Evolutionary conservation across 1,139 yeast genomes (phyloP), one percentile per base, ranked within the genome.

Genomic region (Yamadazyma dushanensis): DNA sequence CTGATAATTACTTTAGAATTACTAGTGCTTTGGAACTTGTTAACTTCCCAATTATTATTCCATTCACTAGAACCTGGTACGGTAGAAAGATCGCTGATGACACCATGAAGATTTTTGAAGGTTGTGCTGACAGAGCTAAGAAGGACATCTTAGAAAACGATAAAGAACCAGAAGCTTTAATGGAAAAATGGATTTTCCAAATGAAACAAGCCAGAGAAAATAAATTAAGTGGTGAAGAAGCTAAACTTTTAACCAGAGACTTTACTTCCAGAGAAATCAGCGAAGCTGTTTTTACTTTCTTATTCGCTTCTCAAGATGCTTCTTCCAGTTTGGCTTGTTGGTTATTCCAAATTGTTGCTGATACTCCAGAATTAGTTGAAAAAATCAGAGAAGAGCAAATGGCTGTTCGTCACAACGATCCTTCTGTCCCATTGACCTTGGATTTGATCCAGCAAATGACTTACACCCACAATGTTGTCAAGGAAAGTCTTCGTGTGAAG

Each of bases 231-330:
- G 67, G 63, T 40, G 70, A 68, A n/a, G 76, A 68, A 18, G 59
- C 75, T 28, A 82, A 78, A 56, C 60, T 78, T 29, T 67, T 78
- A 47, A 78, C 88, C 47, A 82, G 97, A 59, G 92, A 85, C 47
- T 92, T 92, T 67, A 66, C 92, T 44, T 81, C 90, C 67, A 83
- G 74, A 61, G 98, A 92, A 63, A 90, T 92, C 51, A 86, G 96
- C 22, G 97, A 92, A 69, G 95, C 95, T 37, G 79, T 92, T 47
- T 92, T 92, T 73, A 92, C 98, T 15, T 92, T 92, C 63, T 73
- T 92, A 61, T 92, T 92, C 63, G 98, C 98, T 18, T 85, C 96
- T 8, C 98, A 92, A 67, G 98, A 92, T 65, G 98, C 98, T 21
- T 85, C 97, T 6, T 88, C 97, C 3, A 87, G 96, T n/a, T 82